Base-by-base conservation (phyloP, 2,329 filamentous ascomycete genomes). In the Monilinia vaccinii-corymbosi region DNA sequence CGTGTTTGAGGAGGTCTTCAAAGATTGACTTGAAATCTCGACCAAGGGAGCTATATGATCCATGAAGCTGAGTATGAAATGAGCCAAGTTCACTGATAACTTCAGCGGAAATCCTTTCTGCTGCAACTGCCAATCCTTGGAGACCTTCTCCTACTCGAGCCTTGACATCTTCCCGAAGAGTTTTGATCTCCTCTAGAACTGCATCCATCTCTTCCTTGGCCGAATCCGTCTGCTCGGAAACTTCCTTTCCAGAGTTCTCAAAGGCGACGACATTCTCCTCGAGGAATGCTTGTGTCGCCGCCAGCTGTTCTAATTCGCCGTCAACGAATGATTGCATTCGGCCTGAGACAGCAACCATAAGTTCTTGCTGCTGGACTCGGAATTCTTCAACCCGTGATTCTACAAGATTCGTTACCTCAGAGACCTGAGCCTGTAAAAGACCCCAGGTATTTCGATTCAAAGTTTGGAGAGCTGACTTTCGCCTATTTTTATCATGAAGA, bases 121-220 rank as follows among this genome's bases (percentile, higher is more conserved):
- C 91, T 11, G 92, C 91, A 13, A 81, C 81, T 2, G 91, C 91
- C 25, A 97, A 84, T 31, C 90, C 86, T 68, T 90, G 86, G 47
- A 97, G 78, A 10, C 92, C 93, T 69, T 91, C 86, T 2, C 90
- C 89, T 51, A 97, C 89, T 63, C 88, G 87, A 52, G 82, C 79
- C 77, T 97, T 97, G 56, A 97, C 90, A 57, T 89, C 86, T 71
- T 96, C 89, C 25, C 93, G 84, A 28, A 97, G 79, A n/a, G 83
- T 84, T 71, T 92, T 92, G 72, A 97, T 96, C 71, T 96, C 93
- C 68, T 94, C 89, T 11, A 99, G 79, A 1, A 96, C 87, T n/a
- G 83, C 78, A 68, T 97, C 92, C 89, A 97, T 91, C 60, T 92
- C 88, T 51, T 92, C 85, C 68, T 88, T 89, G 3, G 91, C 87